Evolutionary conservation across 2,329 filamentous ascomycete genomes (phyloP), one percentile per base, ranked within the genome.

Genomic region (Dichotomopilus funicola): DNA sequence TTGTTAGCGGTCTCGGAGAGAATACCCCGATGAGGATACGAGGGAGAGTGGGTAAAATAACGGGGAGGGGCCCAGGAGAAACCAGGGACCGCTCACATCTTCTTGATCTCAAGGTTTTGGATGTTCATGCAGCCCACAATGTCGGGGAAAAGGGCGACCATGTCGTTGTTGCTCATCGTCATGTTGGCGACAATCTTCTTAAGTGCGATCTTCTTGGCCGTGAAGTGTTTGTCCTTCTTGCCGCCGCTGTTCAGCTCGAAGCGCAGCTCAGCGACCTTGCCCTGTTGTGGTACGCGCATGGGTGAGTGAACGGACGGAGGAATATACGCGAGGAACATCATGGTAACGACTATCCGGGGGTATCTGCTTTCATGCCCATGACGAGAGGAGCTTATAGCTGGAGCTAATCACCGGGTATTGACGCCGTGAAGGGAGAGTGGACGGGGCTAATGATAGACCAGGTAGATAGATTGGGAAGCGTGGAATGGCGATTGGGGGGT

Each of bases 151-250:
- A 99, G 78, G 41, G 90, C 91, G 54, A 97, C 88, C 94, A 99
- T 99, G 72, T 99, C 94, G 69, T 97, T 99, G 75, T 99, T 99
- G 82, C 92, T 97, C 94, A 99, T 99, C 62, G 94, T 99, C 94
- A 99, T 99, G 71, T 99, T 99, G 70, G 94, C 94, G 65, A 99
- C 94, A 64, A 99, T 97, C 80, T 96, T 96, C 81, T 99, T 99
- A 61, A 99, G 80, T 9, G 94, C 91, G 68, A 96, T 95, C 82
- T 97, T 97, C 80, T 97, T 99, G 63, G 85, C 84, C 45, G 87
- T 82, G 74, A 90, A 87, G 75, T 95, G 96, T 81, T 96, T 97
- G 77, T 99, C 94, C 78, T 97, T 99, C 79, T 95, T 96, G 63
- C 89, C 87, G 70, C 91, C 91, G 73, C 86, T 89, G 73, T 91